A percentile compares a stretch with the other conserved stretches of the same genome.
phyloP scores from a whole-genome alignment of 768 basidiomycete genomes.

The Hemileccinum rubropunctum region DNA sequence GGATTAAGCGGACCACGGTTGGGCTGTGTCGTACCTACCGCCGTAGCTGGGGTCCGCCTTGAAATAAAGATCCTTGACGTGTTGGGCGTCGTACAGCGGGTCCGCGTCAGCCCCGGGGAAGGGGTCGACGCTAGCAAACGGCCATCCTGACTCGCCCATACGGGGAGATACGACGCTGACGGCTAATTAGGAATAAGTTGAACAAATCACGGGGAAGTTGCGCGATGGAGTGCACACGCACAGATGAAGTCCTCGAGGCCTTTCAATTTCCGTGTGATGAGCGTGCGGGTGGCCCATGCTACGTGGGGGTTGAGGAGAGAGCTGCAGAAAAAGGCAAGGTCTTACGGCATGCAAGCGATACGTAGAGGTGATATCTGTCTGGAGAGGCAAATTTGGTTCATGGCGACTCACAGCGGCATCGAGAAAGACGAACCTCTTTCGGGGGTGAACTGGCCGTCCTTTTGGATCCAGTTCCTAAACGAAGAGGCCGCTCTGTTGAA shows the following conservation, averaged over 20 bases:
- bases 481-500: constrained; percentile 55
- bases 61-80: constrained; percentile 86
- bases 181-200: constrained; percentile 42
- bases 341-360: constrained; percentile 84
- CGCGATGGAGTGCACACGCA: constrained; percentile 35
- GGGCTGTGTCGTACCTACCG: constrained; percentile 49
- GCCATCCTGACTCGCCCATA: constrained; percentile 86
- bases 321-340: not conserved
- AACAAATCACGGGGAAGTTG: not conserved
- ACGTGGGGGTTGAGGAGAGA: not conserved
- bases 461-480: constrained; percentile 57
- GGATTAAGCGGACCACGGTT: too few species aligned
- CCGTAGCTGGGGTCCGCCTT: constrained; percentile 67
- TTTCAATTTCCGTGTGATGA: constrained; percentile 89
- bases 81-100: constrained; percentile 61
- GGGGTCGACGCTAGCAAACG: constrained; percentile 67
- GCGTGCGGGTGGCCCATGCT: constrained; percentile 93
- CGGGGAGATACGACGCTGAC: constrained; percentile 81
- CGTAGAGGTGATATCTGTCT: constrained; percentile 92
- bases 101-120: constrained; percentile 78
- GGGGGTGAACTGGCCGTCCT: constrained; percentile 62
- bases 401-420: too few species aligned
- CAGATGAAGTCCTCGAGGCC: constrained; percentile 84
- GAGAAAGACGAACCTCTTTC: constrained; percentile 60
- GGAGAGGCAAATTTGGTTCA: not conserved